These are phyloP conservation scores for Helianthus tuberosus DNA, from an alignment of 129 eudicot genomes.

Conservation along the genomic window DNA sequence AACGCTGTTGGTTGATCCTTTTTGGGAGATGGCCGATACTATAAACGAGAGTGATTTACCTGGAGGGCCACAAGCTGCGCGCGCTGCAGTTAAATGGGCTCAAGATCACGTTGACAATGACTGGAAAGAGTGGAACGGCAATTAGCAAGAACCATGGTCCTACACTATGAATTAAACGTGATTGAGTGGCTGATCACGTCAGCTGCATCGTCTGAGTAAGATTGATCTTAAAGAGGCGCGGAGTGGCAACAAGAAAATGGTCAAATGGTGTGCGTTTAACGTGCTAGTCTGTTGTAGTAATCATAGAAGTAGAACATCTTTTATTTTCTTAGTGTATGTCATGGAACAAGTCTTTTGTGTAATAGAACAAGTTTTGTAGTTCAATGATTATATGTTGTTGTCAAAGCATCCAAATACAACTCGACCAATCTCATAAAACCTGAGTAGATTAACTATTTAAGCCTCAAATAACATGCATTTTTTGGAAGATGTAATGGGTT, in stretches of 20 bases:
- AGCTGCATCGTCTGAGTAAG: background rate
- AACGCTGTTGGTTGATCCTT: constrained; percentile 80
- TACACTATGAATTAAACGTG: background rate
- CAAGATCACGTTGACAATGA: constrained; percentile 81
- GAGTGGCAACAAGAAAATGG: background rate
- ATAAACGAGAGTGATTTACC: constrained; percentile 78
- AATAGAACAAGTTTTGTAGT: background rate
- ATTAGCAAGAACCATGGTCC: background rate
- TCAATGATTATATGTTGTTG: background rate
- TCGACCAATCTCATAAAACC: background rate
- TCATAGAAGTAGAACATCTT: background rate
- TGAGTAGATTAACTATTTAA: background rate
- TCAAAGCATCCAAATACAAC: background rate
- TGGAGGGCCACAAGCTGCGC: constrained; percentile 94
- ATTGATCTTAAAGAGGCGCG: constrained; percentile 7
- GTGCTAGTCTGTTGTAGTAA: constrained; percentile 2
- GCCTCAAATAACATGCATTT: background rate
- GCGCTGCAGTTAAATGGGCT: constrained; percentile 88
- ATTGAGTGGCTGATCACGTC: background rate
- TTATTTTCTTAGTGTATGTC: background rate
- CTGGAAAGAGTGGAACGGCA: constrained; percentile 83
- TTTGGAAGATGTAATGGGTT: background rate
- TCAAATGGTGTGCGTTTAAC: background rate
- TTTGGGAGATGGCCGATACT: constrained; percentile 93
- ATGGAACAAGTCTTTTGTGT: constrained; percentile 15